Base-by-base conservation (phyloP, 2,329 filamentous ascomycete species). In the Colletotrichum navitas region DNA sequence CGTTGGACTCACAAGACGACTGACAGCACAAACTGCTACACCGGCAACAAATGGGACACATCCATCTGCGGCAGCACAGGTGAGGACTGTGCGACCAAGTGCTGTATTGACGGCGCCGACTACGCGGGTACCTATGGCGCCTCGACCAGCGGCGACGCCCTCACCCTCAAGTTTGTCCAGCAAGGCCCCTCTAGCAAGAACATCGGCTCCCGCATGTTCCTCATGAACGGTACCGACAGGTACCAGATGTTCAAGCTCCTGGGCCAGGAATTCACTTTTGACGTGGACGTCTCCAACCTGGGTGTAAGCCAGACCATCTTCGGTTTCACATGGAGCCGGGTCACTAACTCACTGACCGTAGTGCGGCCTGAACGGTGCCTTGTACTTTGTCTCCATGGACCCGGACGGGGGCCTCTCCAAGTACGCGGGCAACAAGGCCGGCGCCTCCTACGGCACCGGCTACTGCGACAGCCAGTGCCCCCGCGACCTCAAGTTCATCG, bases 291-390 rank as follows among this genome's bases (percentile, higher is more conserved):
- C 54, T 92, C 90, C 47, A 86, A 87, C 75, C 83, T 93, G 0
- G 68, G 61, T 49, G 70, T 72, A 66, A 72, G 70, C 68, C 7
- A 11, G 8, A n/a, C 21, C 43, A n/a, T 45, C n/a, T 1, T n/a
- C 10, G 8, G 21, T n/a, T 10, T 18, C 26, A 12, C 26, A 18
- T 29, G n/a, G 34, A 10, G 34, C 34, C 7, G 10, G 16, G 1
- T 18, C 36, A 32, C 60, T 71, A 11, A 69, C 12, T 2, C 26
- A 12, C 0, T 16, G 29, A n/a, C 29, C 24, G 26, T 86, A 88
- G 71, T 94, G 92, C 77, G 92, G 92, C 71, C 82, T 93, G 71
- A 93, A 94, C 80, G 91, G 91, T 66, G 91, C 91, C 54, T 82
- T 93, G 51, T 93, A 93, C 83, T 88, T 90, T 68, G 86, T 88